Evolutionary conservation across 768 basidiomycete genomes (phyloP), one percentile per base, ranked within the genome.

Genomic region (Trametes cubensis): DNA sequence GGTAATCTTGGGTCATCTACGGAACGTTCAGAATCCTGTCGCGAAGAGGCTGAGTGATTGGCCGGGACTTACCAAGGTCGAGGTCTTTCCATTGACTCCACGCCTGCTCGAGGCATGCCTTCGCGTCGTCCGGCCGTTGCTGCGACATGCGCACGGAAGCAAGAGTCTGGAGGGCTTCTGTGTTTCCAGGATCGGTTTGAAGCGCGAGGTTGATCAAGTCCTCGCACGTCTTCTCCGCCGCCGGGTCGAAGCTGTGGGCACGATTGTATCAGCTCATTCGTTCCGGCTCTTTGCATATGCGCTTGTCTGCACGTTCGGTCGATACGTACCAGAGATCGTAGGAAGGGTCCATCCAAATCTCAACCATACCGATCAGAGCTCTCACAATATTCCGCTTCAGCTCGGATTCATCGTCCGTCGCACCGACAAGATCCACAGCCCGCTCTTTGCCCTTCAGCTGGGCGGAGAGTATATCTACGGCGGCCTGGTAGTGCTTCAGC

Each of bases 291-390:
- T 6, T 8, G 20, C n/a, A 20, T n/a, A 3, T 2, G 15, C 15
- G 13, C 8, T 41, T 26, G n/a, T 34, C 34, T 34, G 34, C 34
- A 34, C 34, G 10, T 10, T 34, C 6, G 11, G 14, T 46, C 21
- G 8, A 41, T 34, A 71, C 85, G 53, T 68, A 89, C 94, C 94
- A 95, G 52, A 96, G 79, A 79, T 95, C 93, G 66, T 89, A 88
- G 2, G 83, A 81, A 30, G 90, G 90, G 69, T 95, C 91, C 94
- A 97, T 96, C 94, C 94, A 97, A 17, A 95, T 90, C 72, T 96
- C 95, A 25, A 95, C 89, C 82, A 95, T 94, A 8, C 89, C 90
- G 30, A 94, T 81, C 21, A 95, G 81, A 8, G 92, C 92, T 42
- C 89, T 81, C 13, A 94, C 87, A 58, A 89, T 86, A 69, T 85